phyloP scores from a whole-genome alignment of 1,284 basidiomycete species.

The Malassezia sympodialis region DNA sequence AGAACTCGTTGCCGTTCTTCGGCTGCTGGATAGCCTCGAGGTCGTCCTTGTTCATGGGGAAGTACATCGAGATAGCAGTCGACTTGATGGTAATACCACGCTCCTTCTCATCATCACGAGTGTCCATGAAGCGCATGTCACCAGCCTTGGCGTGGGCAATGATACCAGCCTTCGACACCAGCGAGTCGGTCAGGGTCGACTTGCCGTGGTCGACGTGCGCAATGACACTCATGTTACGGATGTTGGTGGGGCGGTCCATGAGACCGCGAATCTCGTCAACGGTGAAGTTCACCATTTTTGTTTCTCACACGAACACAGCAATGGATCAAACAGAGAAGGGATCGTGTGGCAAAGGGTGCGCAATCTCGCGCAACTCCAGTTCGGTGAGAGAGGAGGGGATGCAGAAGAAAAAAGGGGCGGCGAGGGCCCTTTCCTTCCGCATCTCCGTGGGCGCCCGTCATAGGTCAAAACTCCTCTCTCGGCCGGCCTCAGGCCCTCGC shows the following conservation, averaged over 20 bases:
- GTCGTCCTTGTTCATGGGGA: slow-evolving; percentile 77
- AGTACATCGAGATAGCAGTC: slow-evolving; percentile 99
- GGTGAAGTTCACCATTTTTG: slow-evolving; percentile 49
- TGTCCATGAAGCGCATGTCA: slow-evolving; percentile 96
- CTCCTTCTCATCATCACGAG: slow-evolving; percentile 95
- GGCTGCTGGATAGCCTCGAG: slow-evolving; percentile 73
- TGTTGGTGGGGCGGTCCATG: slow-evolving; percentile 82
- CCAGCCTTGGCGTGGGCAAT: slow-evolving; percentile 87
- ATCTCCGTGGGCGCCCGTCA: background rate
- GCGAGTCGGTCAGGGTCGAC: slow-evolving; percentile 96
- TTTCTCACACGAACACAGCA: slow-evolving; percentile 10
- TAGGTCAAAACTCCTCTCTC: slow-evolving; percentile 2
- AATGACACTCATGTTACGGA: slow-evolving; percentile 74
- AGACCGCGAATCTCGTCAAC: slow-evolving; percentile 68
- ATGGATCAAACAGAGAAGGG: background rate
- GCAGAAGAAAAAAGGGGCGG: slow-evolving; percentile 13
- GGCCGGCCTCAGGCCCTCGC: background rate
- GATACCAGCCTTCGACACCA: slow-evolving; percentile 99
- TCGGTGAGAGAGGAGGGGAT: background rate
- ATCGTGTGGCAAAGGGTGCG: slow-evolving; percentile 16
- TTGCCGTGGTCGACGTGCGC: slow-evolving; percentile 90
- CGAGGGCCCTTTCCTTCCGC: background rate
- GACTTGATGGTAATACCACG: slow-evolving; percentile 99
- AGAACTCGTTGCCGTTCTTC: slow-evolving; percentile 86
- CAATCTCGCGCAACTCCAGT: slow-evolving; percentile 14